Percentiles rank a stretch among this genome's conserved stretches.
These are phyloP conservation scores for Spizellomyces punctatus DNA, from an alignment of 192 early-diverging fungal species.

Conservation along the genomic window DNA sequence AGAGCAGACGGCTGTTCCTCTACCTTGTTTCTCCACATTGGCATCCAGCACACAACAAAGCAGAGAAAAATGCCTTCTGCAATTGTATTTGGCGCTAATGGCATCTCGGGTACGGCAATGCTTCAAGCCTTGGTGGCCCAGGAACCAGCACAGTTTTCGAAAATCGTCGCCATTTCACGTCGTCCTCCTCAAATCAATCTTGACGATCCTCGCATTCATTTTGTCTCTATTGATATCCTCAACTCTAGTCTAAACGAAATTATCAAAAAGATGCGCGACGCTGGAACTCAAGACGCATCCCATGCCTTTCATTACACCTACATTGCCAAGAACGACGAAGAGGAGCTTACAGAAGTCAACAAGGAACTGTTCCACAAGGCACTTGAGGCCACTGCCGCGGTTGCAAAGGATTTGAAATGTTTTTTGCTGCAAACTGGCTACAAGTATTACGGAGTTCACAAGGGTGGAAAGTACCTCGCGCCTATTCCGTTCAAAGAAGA, in stretches of 20 bases:
- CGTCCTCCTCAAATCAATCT: constrained; percentile 3
- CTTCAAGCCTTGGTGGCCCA: background rate
- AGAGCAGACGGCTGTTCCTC: too few relatives aligned
- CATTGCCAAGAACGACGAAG: constrained; percentile 15
- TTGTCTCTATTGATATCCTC: constrained; percentile 18
- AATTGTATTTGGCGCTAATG: constrained; percentile 22
- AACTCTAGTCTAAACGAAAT: constrained; percentile 3
- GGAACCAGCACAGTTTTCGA: background rate
- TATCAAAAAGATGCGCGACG: constrained; percentile 9
- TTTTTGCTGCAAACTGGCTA: constrained; percentile 20
- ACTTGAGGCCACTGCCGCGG: constrained; percentile 5
- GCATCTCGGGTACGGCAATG: constrained; percentile 14
- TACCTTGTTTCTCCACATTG: too few relatives aligned
- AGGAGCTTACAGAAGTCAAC: constrained; percentile 3
- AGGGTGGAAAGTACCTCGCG: constrained; percentile 1
- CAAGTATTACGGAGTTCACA: constrained; percentile 25
- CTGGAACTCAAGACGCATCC: background rate
- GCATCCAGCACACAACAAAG: too few relatives aligned
- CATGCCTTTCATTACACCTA: constrained; percentile 19
- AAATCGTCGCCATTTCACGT: constrained; percentile 12
- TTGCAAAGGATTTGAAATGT: constrained; percentile 6
- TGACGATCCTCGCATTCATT: constrained; percentile 6
- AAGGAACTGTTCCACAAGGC: constrained; percentile 15
- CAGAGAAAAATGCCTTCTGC: constrained; percentile 2
- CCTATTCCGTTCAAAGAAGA: constrained; percentile 18